These are phyloP conservation scores for Tuber borchii DNA, from an alignment of 495 filamentous ascomycete species.

Conservation along the genomic window DNA sequence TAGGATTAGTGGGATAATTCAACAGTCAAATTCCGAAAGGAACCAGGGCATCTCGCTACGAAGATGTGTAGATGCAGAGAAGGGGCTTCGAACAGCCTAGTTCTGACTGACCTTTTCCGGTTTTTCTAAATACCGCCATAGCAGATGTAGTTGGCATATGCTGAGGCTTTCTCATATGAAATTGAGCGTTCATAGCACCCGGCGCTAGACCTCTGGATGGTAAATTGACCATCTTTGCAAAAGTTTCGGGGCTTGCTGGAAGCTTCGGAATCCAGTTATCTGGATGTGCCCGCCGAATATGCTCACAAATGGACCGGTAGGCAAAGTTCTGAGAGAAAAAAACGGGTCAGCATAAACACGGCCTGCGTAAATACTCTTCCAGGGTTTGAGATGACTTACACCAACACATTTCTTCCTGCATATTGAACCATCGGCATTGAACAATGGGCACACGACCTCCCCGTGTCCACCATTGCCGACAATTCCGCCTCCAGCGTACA, in stretches of 20 bases:
- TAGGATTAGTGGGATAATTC: background rate
- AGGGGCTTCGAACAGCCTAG: background rate
- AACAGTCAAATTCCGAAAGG: conserved; percentile 2
- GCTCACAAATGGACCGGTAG: conserved; percentile 98
- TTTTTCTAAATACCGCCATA: conserved; percentile 23
- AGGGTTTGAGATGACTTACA: conserved; percentile 56
- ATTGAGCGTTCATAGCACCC: conserved; percentile 1
- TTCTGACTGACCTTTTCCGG: conserved; percentile 26
- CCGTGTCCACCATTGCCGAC: conserved; percentile 28
- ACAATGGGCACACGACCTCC: conserved; percentile 92
- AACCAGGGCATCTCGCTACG: background rate
- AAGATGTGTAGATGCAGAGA: background rate
- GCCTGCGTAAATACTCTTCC: conserved; percentile 16
- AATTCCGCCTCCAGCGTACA: conserved; percentile 30
- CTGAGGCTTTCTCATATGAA: conserved; percentile 25
- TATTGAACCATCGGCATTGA: conserved; percentile 92
- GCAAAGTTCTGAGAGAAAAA: conserved; percentile 36
- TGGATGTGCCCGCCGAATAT: conserved; percentile 94
- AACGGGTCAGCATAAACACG: conserved; percentile 15
- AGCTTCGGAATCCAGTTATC: conserved; percentile 98
- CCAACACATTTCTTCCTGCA: conserved; percentile 97
- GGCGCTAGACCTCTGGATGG: conserved; percentile 14
- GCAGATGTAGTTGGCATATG: conserved; percentile 17
- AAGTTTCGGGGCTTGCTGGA: conserved; percentile 97
- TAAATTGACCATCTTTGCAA: conserved; percentile 46